Base-by-base conservation (phyloP, 139 green algal genomes). In the Spirogloea muscicola region DNA sequence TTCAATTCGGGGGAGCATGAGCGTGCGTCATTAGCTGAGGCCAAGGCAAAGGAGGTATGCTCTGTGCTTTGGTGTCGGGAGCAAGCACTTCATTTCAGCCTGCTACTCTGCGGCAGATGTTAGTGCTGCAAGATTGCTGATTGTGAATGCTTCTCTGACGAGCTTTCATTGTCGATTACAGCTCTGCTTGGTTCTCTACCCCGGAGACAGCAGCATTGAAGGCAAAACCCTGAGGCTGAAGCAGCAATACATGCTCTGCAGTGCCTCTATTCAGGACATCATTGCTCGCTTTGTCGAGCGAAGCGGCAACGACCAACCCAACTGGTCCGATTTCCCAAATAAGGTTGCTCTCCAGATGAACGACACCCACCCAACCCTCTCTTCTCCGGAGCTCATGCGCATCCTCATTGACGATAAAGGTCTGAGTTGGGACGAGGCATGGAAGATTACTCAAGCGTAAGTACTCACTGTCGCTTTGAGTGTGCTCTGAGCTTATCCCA, bases 231-330 rank as follows among this genome's bases (percentile, higher is more conserved):
- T 99, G 78, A 90, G 94, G 68, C 88, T 99, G 9, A 96, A 96
- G 88, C 94, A 99, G 89, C 94, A 99, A 86, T 97, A 95, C 89
- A 96, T 98, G 86, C 95, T 98, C 58, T 91, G 95, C 51, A 91
- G 85, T 38, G 94, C 94, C 13, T 94, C 89, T 33, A 78, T 98
- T 43, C 91, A 84, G 77, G 81, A 86, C 34, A 86, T 86, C 51
- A 39, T 86, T 25, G 68, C 76, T 18, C 34, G 38, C 2, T 86
- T 86, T 61, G 67, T 77, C 57, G 46, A 44, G 18, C 39, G 68
- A 7, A 42, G 31, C 29, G 75, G 44, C 7, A 31, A n/a, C 36
- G 27, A 52, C 31, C 27, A 46, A n/a, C 16, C 18, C 34, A 76
- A 74, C 57, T 84, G 76, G 81, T n/a, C 58, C 29, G 27, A 74